A percentile compares a stretch with the other conserved stretches of the same genome.
Conservation (phyloP, 1,139 yeast species). For the Debaryomyces psychrophilus region DNA sequence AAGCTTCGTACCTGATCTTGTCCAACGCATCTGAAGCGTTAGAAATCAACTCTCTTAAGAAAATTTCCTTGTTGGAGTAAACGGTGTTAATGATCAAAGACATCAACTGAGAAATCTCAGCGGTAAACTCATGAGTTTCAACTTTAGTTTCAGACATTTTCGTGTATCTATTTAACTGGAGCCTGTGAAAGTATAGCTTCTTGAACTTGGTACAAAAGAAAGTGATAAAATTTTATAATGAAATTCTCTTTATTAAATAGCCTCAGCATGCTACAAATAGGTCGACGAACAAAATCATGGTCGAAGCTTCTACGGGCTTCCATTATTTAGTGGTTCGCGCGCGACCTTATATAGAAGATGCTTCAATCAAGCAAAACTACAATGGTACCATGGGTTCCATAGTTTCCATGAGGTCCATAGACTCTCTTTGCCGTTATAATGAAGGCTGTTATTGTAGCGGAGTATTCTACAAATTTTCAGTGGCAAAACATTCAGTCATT, state of each 20-base stretch:
- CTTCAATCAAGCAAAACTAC: background rate
- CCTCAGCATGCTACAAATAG: conserved; percentile 15
- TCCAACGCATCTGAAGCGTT: conserved; percentile 88
- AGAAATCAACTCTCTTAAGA: conserved; percentile 98
- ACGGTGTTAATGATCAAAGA: conserved; percentile 99
- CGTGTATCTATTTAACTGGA: conserved; percentile 9
- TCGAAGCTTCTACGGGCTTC: conserved; percentile 42
- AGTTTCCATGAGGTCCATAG: background rate
- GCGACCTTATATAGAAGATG: conserved; percentile 2
- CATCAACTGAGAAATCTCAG: conserved; percentile 99
- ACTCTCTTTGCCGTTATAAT: background rate
- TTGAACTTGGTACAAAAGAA: conserved; percentile 6
- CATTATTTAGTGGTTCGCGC: conserved; percentile 19
- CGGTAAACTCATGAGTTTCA: conserved; percentile 96
- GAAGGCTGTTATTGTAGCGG: background rate
- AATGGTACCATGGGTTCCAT: background rate
- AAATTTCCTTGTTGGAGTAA: conserved; percentile 98
- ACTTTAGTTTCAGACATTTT: conserved; percentile 61
- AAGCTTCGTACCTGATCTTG: conserved; percentile 96
- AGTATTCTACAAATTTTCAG: background rate
- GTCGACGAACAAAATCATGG: conserved; percentile 17
- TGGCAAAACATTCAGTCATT: background rate
- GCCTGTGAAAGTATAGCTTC: conserved; percentile 9
- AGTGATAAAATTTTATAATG: background rate
- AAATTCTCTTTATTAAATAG: conserved; percentile 7